Conservation (phyloP, 73 alveolate genomes). For the Vitrella brassicaformis region DNA sequence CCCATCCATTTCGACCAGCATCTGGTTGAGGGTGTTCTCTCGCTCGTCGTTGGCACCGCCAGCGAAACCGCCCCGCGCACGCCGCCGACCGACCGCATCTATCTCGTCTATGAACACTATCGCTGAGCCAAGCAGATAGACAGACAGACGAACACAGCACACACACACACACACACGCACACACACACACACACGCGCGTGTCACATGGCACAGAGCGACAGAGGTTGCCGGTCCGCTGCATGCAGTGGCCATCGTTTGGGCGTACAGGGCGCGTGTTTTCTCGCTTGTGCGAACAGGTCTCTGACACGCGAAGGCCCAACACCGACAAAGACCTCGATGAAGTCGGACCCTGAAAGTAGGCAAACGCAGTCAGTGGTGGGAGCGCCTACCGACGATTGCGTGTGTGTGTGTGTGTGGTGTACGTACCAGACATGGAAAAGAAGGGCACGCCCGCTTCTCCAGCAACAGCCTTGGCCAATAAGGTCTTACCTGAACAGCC, state of each 20-base stretch:
- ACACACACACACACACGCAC: too few relatives aligned
- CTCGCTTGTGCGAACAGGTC: conserved; percentile 79
- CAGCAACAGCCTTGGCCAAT: conserved; percentile 87
- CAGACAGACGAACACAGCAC: too few relatives aligned
- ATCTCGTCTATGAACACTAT: conserved; percentile 89
- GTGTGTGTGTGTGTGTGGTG: too few relatives aligned
- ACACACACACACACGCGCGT: too few relatives aligned
- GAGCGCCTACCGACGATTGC: too few relatives aligned
- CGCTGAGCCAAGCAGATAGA: too few relatives aligned
- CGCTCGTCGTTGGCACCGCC: conserved; percentile 80
- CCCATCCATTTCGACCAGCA: conserved; percentile 81
- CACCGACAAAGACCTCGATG: conserved; percentile 86
- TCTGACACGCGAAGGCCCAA: conserved; percentile 82
- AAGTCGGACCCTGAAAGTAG: conserved; percentile 87
- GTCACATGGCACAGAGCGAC: too few relatives aligned
- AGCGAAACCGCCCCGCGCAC: conserved; percentile 37
- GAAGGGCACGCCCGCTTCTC: conserved; percentile 58
- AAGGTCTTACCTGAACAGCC: conserved; percentile 89
- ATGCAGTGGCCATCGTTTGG: too few relatives aligned
- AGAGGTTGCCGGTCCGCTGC: too few relatives aligned
- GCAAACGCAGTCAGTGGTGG: too few relatives aligned
- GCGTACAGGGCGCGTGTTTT: conserved; percentile 58
- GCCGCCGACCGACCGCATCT: conserved; percentile 85
- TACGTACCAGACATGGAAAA: conserved; percentile 34
- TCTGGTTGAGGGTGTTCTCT: conserved; percentile 73